Conservation (phyloP, 306 rosid species). For the Ceratonia siliqua region DNA sequence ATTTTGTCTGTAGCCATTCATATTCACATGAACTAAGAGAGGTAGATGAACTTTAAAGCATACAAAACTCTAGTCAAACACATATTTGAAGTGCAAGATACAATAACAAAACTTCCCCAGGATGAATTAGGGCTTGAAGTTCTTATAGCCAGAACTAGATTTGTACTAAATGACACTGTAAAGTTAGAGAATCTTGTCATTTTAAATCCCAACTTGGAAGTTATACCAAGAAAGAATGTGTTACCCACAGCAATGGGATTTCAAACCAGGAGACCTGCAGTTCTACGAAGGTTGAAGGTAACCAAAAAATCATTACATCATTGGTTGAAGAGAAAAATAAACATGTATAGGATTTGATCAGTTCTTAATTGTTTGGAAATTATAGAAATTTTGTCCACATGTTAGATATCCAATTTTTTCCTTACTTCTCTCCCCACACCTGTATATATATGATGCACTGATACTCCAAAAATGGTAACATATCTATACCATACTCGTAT, state of each 20-base stretch:
- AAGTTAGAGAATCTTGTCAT: slow-evolving; percentile 32
- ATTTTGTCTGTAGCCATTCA: slow-evolving; percentile 10
- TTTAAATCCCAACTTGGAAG: slow-evolving; percentile 41
- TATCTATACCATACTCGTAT: no score
- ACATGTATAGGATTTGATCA: slow-evolving; percentile 22
- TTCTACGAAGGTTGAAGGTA: slow-evolving; percentile 72
- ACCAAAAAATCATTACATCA: slow-evolving; percentile 64
- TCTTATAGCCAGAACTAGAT: slow-evolving; percentile 51
- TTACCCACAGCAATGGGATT: slow-evolving; percentile 30
- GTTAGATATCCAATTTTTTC: slow-evolving; percentile 1
- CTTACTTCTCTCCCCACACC: background rate
- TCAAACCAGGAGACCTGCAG: slow-evolving; percentile 74
- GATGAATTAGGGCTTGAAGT: slow-evolving; percentile 78
- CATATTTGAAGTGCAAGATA: slow-evolving; percentile 58
- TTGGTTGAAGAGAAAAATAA: slow-evolving; percentile 65
- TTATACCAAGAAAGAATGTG: slow-evolving; percentile 31
- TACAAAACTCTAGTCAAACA: slow-evolving; percentile 43
- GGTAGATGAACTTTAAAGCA: slow-evolving; percentile 28
- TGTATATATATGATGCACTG: slow-evolving; percentile 21
- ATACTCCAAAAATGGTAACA: no score
- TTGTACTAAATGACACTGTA: slow-evolving; percentile 37
- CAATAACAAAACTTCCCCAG: slow-evolving; percentile 66
- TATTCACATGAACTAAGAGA: slow-evolving; percentile 17
- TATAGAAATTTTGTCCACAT: slow-evolving; percentile 31
- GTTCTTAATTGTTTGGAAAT: slow-evolving; percentile 20